Base-by-base conservation (phyloP, 2,329 filamentous ascomycete species). In the Sclerotinia trifoliorum region DNA sequence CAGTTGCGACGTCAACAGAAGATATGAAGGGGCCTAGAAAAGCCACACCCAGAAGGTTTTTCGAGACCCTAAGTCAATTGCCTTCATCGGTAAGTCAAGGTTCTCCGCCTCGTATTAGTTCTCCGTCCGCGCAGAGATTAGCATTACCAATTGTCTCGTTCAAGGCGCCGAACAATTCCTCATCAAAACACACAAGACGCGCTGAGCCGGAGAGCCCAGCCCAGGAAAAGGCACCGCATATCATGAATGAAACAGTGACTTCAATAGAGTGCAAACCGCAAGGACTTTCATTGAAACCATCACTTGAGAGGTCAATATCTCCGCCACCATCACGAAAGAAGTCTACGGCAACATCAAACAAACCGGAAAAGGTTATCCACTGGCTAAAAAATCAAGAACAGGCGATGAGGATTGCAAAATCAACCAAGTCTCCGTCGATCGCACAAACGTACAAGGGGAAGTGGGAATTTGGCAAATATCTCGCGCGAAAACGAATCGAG, bases 31-130 rank as follows among this genome's bases (percentile, higher is more conserved):
- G 39, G 11, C 49, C 26, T 29, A 24, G 55, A 24, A 64, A 32
- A 24, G 15, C 26, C 5, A 17, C 24, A 32, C 19, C n/a, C 17
- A n/a, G 52, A 56, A 48, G 60, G 32, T 68, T 68, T 35, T 68
- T 68, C n/a, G 60, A 68, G 32, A 68, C 66, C 42, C 15, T 10
- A 24, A 67, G 65, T 35, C 65, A 67, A 64, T 29, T 64, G 32
- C n/a, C 8, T 26, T 39, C 35, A 35, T 51, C 46, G 8, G 21
- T 32, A 26, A 11, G 26, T 19, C n/a, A 19, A 39, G 32, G n/a
- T 26, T 66, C 42, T 13, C 35, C 29, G 19, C 21, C 42, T 35
- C 51, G 5, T 19, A 24, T 8, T n/a, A 57, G 42, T 58, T 26
- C 55, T 8, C 13, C 26, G 11, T 24, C 52, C 8, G 32, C 26